Evolutionary conservation across 1,284 basidiomycete species (phyloP).

Genomic region (Moesziomyces sp.): DNA sequence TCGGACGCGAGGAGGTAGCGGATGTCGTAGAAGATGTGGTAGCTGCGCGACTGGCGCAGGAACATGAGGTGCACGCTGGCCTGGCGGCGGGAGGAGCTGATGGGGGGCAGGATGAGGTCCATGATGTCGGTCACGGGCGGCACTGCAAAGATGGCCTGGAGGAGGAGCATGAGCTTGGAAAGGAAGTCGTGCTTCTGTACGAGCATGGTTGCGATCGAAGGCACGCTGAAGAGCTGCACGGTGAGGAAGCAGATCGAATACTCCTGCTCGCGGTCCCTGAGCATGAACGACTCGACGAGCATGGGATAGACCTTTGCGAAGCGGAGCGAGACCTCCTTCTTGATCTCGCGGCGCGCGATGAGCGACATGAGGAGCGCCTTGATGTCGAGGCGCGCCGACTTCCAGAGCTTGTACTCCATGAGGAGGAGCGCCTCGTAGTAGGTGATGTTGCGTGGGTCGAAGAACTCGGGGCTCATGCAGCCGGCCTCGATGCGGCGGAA

Average conservation of each 20-base stretch:
- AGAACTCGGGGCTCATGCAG: conserved; percentile 58
- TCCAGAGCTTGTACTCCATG: conserved; percentile 65
- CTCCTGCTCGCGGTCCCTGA: conserved; percentile 65
- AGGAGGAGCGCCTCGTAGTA: conserved; percentile 62
- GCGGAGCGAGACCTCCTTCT: conserved; percentile 77
- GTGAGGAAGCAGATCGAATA: conserved; percentile 65
- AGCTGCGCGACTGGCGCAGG: conserved; percentile 56
- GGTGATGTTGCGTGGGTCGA: conserved; percentile 54
- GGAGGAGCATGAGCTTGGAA: conserved; percentile 52
- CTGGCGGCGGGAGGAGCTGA: conserved; percentile 43
- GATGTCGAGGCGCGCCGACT: conserved; percentile 74
- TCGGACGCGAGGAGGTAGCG: conserved; percentile 61
- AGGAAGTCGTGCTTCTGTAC: conserved; percentile 54
- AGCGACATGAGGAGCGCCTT: conserved; percentile 85
- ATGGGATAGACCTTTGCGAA: conserved; percentile 62
- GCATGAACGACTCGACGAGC: conserved; percentile 64
- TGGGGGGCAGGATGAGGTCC: conserved; percentile 51
- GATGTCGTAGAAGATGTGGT: conserved; percentile 65
- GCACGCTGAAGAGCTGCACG: conserved; percentile 67
- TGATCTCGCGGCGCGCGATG: conserved; percentile 77
- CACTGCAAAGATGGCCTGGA: conserved; percentile 62
- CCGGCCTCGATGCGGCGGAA: conserved; percentile 33
- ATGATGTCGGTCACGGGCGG: conserved; percentile 28
- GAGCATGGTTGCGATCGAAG: conserved; percentile 61
- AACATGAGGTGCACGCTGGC: conserved; percentile 54